phyloP scores from a whole-genome alignment of 768 basidiomycete species.

The Lentinula sp. region DNA sequence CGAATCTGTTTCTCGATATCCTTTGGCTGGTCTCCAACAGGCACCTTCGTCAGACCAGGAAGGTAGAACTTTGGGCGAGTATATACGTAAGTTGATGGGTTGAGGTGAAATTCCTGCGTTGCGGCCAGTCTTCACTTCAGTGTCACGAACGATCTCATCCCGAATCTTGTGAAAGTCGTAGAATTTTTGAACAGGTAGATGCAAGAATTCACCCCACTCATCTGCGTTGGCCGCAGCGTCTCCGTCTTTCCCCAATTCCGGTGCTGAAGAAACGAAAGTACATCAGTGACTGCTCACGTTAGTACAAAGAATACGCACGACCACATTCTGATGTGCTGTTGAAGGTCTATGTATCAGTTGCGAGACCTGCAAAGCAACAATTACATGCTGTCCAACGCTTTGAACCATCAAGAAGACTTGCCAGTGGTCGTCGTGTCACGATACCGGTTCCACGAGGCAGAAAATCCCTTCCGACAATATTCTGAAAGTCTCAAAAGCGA shows the following conservation, averaged over 20 bases:
- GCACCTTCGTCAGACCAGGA: slow-evolving; percentile 92
- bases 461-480: slow-evolving; percentile 98
- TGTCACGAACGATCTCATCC: slow-evolving; percentile 93
- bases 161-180: slow-evolving; percentile 97
- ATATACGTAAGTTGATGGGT: slow-evolving; percentile 97
- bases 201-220: slow-evolving; percentile 99
- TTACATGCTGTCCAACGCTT: not conserved
- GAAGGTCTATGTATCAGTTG: slow-evolving; percentile 90
- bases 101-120: slow-evolving; percentile 97
- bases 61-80: slow-evolving; percentile 96
- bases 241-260: slow-evolving; percentile 22
- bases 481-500: slow-evolving; percentile 36
- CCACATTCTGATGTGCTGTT: slow-evolving; percentile 22
- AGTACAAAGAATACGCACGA: slow-evolving; percentile 25
- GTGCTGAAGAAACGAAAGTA: not conserved
- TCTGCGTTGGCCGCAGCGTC: slow-evolving; percentile 84
- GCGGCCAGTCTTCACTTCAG: slow-evolving; percentile 96
- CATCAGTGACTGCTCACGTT: not conserved
- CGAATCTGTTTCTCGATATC: slow-evolving; percentile 98
- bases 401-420: slow-evolving; percentile 29
- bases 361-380: slow-evolving; percentile 50
- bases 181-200: slow-evolving; percentile 95
- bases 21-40: slow-evolving; percentile 92
- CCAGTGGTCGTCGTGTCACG: slow-evolving; percentile 94
- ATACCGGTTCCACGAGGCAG: slow-evolving; percentile 98